Evolutionary conservation across 164 flowering plant species (phyloP).

Genomic region (Santalum album): DNA sequence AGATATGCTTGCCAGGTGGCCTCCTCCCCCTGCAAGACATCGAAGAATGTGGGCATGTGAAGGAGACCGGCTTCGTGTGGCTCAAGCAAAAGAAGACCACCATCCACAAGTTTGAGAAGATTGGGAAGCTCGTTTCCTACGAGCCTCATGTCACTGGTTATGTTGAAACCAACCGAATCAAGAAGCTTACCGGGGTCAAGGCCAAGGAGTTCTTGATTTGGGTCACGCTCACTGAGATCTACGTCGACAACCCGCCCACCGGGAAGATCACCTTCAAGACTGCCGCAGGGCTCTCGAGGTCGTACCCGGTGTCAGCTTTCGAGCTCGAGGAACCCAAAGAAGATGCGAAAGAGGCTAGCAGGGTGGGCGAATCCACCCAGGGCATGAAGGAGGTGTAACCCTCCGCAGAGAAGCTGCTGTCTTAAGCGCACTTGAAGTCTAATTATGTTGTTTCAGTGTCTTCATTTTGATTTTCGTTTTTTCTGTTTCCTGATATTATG

Average conservation of each 20-base stretch:
- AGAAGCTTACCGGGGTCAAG: neutral
- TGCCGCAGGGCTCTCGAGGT: constrained; percentile 1
- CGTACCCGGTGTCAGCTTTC: neutral
- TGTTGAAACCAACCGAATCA: neutral
- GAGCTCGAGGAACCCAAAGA: neutral
- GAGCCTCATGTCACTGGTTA: neutral
- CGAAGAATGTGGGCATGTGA: neutral
- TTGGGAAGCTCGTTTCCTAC: constrained; percentile 1
- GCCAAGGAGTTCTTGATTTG: neutral
- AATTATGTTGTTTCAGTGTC: too few relatives aligned
- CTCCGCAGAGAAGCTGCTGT: too few relatives aligned
- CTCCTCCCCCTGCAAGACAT: neutral
- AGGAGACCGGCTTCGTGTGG: constrained; percentile 1
- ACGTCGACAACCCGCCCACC: neutral
- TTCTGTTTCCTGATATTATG: too few relatives aligned
- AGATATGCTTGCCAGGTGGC: neutral
- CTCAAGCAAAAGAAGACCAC: neutral
- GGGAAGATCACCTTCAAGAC: constrained; percentile 1
- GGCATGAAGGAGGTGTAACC: neutral
- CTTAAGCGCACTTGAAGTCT: too few relatives aligned
- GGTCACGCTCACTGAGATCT: neutral
- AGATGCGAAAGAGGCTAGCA: neutral
- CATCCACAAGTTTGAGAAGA: neutral
- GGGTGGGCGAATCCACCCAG: neutral
- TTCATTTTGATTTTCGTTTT: too few relatives aligned